Conservation (phyloP, 2,329 filamentous ascomycete species). For the Boeremia exigua region DNA sequence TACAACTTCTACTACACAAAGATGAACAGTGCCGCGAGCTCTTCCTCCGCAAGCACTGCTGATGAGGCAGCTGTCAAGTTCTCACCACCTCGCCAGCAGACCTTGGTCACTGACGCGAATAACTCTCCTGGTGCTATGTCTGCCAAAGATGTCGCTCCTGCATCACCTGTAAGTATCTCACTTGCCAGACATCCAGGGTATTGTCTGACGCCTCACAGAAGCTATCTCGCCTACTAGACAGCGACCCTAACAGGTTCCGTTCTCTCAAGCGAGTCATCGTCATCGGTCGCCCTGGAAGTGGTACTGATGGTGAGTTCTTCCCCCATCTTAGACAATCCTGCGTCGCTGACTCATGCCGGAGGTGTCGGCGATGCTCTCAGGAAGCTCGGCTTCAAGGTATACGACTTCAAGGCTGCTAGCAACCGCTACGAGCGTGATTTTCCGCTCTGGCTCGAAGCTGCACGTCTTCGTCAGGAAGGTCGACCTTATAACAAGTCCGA, state of each 20-base stretch:
- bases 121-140: not conserved
- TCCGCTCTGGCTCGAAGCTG: constrained; percentile 44
- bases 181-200: too few species aligned
- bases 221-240: constrained; percentile 12
- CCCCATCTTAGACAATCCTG: too few species aligned
- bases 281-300: constrained; percentile 43
- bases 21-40: not conserved
- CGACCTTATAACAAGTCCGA: constrained; percentile 42
- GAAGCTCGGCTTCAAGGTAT: constrained; percentile 37
- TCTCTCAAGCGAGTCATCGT: constrained; percentile 42
- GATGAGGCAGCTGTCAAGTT: not conserved
- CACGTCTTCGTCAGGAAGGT: constrained; percentile 38
- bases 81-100: not conserved
- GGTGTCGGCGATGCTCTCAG: constrained; percentile 41
- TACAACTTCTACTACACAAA: not conserved
- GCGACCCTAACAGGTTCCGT: constrained; percentile 14
- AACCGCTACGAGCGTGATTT: constrained; percentile 40
- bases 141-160: not conserved
- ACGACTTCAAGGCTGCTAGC: constrained; percentile 48
- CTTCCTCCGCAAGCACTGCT: not conserved
- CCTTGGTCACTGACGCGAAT: not conserved
- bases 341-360: not conserved
- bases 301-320: constrained; percentile 36
- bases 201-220: too few species aligned
- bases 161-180: not conserved